Base-by-base conservation (phyloP, 805 yeast species). In the Candida coquimbonensis region DNA sequence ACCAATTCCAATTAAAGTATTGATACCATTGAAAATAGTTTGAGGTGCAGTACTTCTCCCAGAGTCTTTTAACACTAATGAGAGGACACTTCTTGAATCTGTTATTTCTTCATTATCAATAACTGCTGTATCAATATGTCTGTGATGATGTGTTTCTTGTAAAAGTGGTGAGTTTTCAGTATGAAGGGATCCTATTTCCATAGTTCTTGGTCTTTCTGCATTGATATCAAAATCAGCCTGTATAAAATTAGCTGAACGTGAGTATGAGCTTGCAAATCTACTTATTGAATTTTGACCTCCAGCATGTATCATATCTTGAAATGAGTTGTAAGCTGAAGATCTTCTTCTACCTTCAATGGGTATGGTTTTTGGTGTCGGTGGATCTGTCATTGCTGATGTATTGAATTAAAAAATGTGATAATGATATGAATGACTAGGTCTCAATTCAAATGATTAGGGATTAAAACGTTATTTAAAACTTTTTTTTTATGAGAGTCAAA, bases 1-100 rank as follows among this genome's bases (percentile, higher is more conserved):
- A 2, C 91, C 93, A 35, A 86, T 75, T 0, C 95, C 95, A 51
- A 86, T 78, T 27, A 86, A 65, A 0, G 84, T 84, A 59, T 86
- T 86, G 41, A 85, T 80, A 1, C 90, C 81, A 54, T 86, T 86
- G 69, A 85, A 83, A 6, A 83, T 67, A 0, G 95, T 85, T 59
- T 85, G 95, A 1, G 85, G 78, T 0, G 79, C 80, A 0, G 93
- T 86, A 8, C 83, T 77, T 52, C 64, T 71, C 8, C 67, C 68
- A 9, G 65, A 53, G 34, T 51, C 9, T 24, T 45, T 48, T 38
- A 57, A 33, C 1, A 45, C 49, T 5, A 43, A 39, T 4, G 51
- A 47, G 27, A 58, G 38, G 1, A 54, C 17, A 32, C 61, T 58
- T 32, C 45, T 21, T n/a, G 16, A 32, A 31, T 51, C 58, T 4